These are phyloP conservation scores for Acanthamoeba castellanii DNA, from an alignment of 208 protist species.

Conservation along the genomic window DNA sequence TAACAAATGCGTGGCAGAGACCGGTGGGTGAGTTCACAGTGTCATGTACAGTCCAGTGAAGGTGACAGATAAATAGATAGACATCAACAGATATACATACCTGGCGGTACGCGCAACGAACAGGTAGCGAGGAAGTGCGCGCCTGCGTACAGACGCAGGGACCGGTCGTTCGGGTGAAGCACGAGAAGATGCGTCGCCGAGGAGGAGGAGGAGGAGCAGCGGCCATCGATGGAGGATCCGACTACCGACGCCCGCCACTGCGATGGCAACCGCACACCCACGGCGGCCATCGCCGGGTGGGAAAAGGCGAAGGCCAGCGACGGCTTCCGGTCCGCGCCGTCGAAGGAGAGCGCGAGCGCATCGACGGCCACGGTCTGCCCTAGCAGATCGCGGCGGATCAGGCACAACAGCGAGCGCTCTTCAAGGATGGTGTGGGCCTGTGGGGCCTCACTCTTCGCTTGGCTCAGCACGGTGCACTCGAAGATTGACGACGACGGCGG, in stretches of 20 bases:
- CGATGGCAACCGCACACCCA: neutral
- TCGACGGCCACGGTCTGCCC: neutral
- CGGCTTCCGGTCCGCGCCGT: neutral
- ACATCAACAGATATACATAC: neutral
- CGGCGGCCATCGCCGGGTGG: neutral
- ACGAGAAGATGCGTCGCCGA: slow-evolving; percentile 5
- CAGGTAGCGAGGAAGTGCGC: slow-evolving; percentile 5
- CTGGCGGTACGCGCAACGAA: neutral
- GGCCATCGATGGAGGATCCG: neutral
- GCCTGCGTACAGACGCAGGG: slow-evolving; percentile 6
- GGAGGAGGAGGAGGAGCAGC: neutral
- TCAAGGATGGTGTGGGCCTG: neutral
- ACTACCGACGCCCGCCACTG: neutral
- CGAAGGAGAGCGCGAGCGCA: neutral
- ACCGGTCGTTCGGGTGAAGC: neutral
- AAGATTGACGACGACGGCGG: neutral
- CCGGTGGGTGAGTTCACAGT: neutral
- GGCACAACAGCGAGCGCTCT: neutral
- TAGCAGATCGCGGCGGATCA: neutral
- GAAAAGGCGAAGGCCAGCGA: neutral
- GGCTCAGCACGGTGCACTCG: neutral
- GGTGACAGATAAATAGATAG: neutral
- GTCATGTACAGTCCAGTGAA: neutral
- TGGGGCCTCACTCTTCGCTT: neutral
- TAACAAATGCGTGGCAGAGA: neutral